Evolutionary conservation across 352 stramenopile genomes (phyloP).

Genomic region (Pythium brachiatum): DNA sequence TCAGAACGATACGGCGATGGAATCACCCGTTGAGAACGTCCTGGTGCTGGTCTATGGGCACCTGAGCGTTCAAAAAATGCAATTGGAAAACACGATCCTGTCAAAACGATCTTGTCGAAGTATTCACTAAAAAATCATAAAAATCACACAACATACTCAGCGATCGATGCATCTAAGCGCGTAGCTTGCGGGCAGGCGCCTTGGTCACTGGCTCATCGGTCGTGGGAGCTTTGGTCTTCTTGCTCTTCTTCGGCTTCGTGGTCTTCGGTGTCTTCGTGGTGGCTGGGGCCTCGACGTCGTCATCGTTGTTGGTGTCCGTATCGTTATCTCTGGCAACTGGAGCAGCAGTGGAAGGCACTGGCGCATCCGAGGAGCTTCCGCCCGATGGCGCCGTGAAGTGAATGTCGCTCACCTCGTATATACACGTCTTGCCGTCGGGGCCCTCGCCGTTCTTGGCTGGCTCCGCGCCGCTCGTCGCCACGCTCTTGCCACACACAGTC

Average conservation of each 20-base stretch:
- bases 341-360: not conserved
- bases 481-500: conserved; percentile 17
- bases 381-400: conserved; percentile 28
- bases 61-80: too few relatives aligned
- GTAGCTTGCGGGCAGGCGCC: not conserved
- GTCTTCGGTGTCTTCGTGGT: not conserved
- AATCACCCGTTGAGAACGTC: too few relatives aligned
- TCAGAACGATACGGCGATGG: too few relatives aligned
- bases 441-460: conserved; percentile 17
- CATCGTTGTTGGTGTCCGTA: too few relatives aligned
- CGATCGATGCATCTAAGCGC: not conserved
- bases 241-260: not conserved
- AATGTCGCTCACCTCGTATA: conserved; percentile 26
- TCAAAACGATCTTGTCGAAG: too few relatives aligned
- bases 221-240: not conserved
- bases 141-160: too few relatives aligned
- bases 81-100: too few relatives aligned
- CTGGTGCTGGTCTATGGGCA: too few relatives aligned
- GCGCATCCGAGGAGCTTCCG: not conserved
- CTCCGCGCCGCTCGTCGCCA: conserved; percentile 12
- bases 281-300: not conserved
- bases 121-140: too few relatives aligned
- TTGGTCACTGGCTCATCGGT: not conserved
- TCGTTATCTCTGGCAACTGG: not conserved
- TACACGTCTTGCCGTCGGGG: conserved; percentile 12